phyloP scores from a whole-genome alignment of 2,329 filamentous ascomycete genomes.

The Aspergillus awamori region DNA sequence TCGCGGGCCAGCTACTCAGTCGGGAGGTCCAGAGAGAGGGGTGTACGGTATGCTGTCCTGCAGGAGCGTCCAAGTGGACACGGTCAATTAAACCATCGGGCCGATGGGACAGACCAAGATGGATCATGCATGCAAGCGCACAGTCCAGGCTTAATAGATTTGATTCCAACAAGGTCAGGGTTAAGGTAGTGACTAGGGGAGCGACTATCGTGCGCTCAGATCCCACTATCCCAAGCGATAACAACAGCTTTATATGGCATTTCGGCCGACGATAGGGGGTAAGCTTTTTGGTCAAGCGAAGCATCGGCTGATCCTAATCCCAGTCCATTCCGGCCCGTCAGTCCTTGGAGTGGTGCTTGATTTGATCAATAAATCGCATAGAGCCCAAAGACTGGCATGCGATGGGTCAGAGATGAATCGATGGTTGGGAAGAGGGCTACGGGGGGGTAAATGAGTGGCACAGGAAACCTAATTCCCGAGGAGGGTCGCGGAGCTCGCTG shows the following conservation, averaged over 20 bases:
- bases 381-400: too few species aligned
- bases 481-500: neutral
- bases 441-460: too few species aligned
- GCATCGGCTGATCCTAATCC: neutral
- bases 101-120: conserved; percentile 6
- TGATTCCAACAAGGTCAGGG: conserved; percentile 4
- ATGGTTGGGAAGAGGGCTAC: too few species aligned
- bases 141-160: conserved; percentile 4
- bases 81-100: neutral
- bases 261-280: conserved; percentile 3
- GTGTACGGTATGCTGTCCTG: neutral
- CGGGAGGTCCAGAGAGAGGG: neutral
- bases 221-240: neutral
- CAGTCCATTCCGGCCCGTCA: neutral
- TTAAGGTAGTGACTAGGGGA: conserved; percentile 6
- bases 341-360: neutral
- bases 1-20: neutral
- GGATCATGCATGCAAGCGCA: conserved; percentile 6
- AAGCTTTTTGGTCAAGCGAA: neutral
- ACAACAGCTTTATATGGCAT: neutral
- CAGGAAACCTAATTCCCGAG: neutral
- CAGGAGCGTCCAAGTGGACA: conserved; percentile 3
- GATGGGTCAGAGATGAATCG: too few species aligned
- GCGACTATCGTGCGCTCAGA: conserved; percentile 5
- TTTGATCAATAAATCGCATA: too few species aligned